Percentiles rank a stretch among this genome's conserved stretches.
These are phyloP conservation scores for Colletotrichum spaethianum DNA, from an alignment of 2,329 filamentous ascomycete species.

Conservation along the genomic window DNA sequence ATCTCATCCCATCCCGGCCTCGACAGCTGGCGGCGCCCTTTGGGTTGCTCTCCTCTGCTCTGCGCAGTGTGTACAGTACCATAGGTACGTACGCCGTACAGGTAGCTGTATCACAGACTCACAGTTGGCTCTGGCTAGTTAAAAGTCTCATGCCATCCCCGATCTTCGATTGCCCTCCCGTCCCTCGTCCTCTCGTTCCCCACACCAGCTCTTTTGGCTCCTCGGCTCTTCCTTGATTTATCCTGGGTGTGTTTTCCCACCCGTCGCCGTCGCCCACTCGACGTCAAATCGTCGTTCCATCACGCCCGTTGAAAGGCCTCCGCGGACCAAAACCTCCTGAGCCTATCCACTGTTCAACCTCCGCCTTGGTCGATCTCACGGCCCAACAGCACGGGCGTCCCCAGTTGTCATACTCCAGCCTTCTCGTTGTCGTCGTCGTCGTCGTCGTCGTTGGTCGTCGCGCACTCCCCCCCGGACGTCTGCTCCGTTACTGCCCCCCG, in stretches of 20 bases:
- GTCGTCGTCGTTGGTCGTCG: background rate
- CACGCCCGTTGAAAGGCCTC: background rate
- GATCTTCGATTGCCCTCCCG: slow-evolving; percentile 22
- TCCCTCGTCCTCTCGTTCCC: slow-evolving; percentile 28
- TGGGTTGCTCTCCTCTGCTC: background rate
- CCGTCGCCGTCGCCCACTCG: background rate
- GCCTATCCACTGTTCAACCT: background rate
- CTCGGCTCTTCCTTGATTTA: slow-evolving; percentile 30
- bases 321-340: slow-evolving; percentile 39
- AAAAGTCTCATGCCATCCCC: slow-evolving; percentile 27
- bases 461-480: slow-evolving; percentile 26
- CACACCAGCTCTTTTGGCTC: slow-evolving; percentile 22
- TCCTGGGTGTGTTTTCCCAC: background rate
- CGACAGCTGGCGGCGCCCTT: background rate
- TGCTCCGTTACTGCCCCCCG: slow-evolving; percentile 28
- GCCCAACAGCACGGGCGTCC: slow-evolving; percentile 12
- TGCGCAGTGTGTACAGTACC: too few relatives aligned
- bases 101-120: background rate
- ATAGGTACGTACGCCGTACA: background rate
- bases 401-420: background rate
- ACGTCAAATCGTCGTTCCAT: background rate
- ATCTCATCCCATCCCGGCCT: background rate
- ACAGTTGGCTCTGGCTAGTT: slow-evolving; percentile 1
- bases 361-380: background rate
- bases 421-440: background rate